Percentiles rank a stretch among this genome's conserved stretches.
These are phyloP conservation scores for Talaromyces albobiverticillius DNA, from an alignment of 2,329 filamentous ascomycete genomes.

Conservation along the genomic window DNA sequence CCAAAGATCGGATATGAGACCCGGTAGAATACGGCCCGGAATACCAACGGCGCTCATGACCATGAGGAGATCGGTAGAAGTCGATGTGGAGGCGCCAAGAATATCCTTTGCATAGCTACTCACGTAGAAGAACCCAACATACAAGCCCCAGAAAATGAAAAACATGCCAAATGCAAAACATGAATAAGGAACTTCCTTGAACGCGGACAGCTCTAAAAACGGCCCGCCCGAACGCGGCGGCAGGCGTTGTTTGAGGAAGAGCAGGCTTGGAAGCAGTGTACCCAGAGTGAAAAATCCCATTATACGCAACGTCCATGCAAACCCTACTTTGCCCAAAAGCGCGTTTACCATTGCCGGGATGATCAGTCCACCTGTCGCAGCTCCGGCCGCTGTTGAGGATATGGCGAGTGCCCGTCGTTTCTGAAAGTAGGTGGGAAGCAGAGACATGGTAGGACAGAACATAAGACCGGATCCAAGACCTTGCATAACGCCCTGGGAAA, in stretches of 20 bases:
- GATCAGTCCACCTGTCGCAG: conserved; percentile 43
- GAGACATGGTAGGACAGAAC: conserved; percentile 38
- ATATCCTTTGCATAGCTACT: conserved; percentile 24
- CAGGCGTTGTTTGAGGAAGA: conserved; percentile 11
- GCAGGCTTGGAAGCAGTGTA: conserved; percentile 7
- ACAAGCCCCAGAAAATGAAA: conserved; percentile 10
- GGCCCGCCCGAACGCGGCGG: conserved; percentile 6
- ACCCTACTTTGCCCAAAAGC: conserved; percentile 38
- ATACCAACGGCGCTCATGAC: conserved; percentile 64
- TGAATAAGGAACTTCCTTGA: conserved; percentile 12
- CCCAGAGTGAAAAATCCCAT: conserved; percentile 15
- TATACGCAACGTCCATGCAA: conserved; percentile 13
- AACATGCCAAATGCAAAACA: conserved; percentile 14
- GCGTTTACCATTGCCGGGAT: conserved; percentile 45
- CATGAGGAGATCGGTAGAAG: conserved; percentile 60
- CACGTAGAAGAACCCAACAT: conserved; percentile 15
- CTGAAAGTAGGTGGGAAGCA: conserved; percentile 44
- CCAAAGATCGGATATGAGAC: conserved; percentile 29
- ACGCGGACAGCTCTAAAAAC: conserved; percentile 11
- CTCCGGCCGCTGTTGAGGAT: conserved; percentile 35
- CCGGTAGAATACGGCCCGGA: conserved; percentile 56
- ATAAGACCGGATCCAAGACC: conserved; percentile 43
- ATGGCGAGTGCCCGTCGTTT: conserved; percentile 38
- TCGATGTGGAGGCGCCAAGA: conserved; percentile 40
- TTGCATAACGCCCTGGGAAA: conserved; percentile 44